A percentile compares a stretch with the other conserved stretches of the same genome.
Evolutionary conservation across 2,329 filamentous ascomycete species (phyloP).

Genomic region (Endoconidiophora laricicola): DNA sequence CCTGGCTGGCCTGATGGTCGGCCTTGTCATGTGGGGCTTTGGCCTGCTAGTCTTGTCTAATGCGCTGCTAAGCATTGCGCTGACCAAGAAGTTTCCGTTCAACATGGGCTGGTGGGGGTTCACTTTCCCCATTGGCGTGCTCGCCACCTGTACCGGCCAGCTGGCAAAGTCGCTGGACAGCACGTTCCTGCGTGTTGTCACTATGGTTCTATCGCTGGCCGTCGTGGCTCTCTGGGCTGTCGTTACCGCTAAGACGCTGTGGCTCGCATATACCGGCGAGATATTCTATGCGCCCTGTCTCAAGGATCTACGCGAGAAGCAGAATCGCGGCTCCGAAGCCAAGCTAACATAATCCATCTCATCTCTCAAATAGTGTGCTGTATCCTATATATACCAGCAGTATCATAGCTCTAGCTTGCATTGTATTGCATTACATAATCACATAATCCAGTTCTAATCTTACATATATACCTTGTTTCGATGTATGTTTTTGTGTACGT

Average conservation of each 20-base stretch:
- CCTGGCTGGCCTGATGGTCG: constrained; percentile 15
- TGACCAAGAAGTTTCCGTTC: constrained; percentile 26
- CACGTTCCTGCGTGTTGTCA: constrained; percentile 26
- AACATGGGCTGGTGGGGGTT: constrained; percentile 34
- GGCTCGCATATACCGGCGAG: constrained; percentile 24
- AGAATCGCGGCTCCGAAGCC: constrained; percentile 13
- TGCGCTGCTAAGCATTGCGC: constrained; percentile 25
- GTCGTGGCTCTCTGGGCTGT: constrained; percentile 28
- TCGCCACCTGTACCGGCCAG: constrained; percentile 25
- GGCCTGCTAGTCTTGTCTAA: constrained; percentile 28
- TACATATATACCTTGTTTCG: no score
- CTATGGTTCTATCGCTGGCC: constrained; percentile 24
- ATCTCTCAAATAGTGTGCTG: no score
- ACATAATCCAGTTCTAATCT: no score
- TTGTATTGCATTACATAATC: no score
- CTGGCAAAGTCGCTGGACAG: constrained; percentile 27
- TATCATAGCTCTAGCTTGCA: no score
- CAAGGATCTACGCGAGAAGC: constrained; percentile 21
- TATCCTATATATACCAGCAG: no score
- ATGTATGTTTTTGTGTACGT: no score
- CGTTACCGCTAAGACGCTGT: constrained; percentile 24
- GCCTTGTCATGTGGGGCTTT: constrained; percentile 29
- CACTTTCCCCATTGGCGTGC: constrained; percentile 30
- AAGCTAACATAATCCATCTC: constrained; percentile 2
- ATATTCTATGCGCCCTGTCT: constrained; percentile 29